phyloP scores from a whole-genome alignment of 164 flowering plant genomes.

The Umbellularia californica region DNA sequence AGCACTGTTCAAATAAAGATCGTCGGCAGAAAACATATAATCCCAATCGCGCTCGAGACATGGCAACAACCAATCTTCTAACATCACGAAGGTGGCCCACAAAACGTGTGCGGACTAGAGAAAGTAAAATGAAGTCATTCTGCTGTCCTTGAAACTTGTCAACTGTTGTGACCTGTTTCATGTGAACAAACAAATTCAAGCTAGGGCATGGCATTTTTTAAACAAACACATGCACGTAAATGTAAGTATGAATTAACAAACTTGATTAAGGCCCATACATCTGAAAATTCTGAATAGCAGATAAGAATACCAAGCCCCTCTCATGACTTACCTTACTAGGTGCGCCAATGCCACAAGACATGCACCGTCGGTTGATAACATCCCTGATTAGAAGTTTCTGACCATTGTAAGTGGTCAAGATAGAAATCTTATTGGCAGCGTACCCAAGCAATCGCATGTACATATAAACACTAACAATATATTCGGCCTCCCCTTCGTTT shows the following conservation, averaged over 20 bases:
- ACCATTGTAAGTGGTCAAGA: conserved; percentile 96
- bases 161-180: conserved; percentile 76
- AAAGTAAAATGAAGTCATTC: conserved; percentile 83
- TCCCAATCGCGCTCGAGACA: conserved; percentile 99
- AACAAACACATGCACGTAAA: background rate
- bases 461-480: conserved; percentile 85
- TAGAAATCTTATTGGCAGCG: conserved; percentile 91
- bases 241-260: background rate
- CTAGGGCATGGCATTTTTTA: background rate
- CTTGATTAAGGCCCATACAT: background rate
- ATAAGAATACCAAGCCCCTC: background rate
- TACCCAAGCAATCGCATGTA: conserved; percentile 94
- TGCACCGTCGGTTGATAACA: conserved; percentile 78
- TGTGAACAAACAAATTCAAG: background rate
- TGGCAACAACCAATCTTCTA: conserved; percentile 94
- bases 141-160: conserved; percentile 99
- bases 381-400: conserved; percentile 97
- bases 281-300: background rate
- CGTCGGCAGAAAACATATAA: conserved; percentile 86
- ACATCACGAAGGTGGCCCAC: conserved; percentile 99
- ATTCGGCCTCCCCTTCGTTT: conserved; percentile 98
- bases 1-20: conserved; percentile 92
- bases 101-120: conserved; percentile 92
- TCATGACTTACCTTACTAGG: conserved; percentile 67
- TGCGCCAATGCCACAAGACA: conserved; percentile 70